These are phyloP conservation scores for Kurtzmaniella cleridarum DNA, from an alignment of 805 yeast species.

Conservation along the genomic window DNA sequence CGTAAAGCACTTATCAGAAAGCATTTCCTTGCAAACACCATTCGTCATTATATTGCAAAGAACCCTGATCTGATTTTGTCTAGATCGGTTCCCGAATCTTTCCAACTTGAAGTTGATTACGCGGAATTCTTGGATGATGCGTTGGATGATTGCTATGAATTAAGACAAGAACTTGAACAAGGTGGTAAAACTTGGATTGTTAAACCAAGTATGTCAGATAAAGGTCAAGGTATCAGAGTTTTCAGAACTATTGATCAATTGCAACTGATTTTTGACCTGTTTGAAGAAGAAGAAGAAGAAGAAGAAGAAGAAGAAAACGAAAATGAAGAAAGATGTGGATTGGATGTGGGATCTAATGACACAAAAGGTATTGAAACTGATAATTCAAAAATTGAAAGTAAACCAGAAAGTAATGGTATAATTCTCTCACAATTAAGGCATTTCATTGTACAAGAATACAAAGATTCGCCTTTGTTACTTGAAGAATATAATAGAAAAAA, in stretches of 20 bases:
- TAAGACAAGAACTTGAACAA: constrained; percentile 67
- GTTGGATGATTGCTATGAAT: constrained; percentile 85
- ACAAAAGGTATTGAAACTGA: background rate
- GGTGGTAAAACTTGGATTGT: constrained; percentile 74
- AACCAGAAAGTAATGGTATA: constrained; percentile 50
- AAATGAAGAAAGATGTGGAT: constrained; percentile 15
- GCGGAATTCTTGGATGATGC: constrained; percentile 95
- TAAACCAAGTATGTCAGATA: constrained; percentile 95
- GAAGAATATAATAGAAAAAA: constrained; percentile 58
- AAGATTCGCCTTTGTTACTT: constrained; percentile 62
- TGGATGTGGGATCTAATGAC: constrained; percentile 1
- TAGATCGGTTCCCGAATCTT: constrained; percentile 66
- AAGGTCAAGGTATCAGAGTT: constrained; percentile 90
- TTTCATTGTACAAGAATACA: constrained; percentile 83
- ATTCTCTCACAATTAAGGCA: constrained; percentile 85
- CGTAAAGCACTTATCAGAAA: constrained; percentile 89
- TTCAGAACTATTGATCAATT: constrained; percentile 75
- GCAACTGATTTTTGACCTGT: constrained; percentile 77
- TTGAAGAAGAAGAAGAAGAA: constrained; percentile 67
- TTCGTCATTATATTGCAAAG: constrained; percentile 70
- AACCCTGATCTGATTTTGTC: constrained; percentile 61
- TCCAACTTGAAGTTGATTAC: constrained; percentile 81
- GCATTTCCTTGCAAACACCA: constrained; percentile 80
- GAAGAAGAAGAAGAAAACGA: constrained; percentile 52
- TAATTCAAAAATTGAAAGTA: constrained; percentile 1